Percentiles rank a stretch among this genome's conserved stretches.
Evolutionary conservation across 2,329 filamentous ascomycete species (phyloP).

Genomic region (Teratosphaeria gauchensis): DNA sequence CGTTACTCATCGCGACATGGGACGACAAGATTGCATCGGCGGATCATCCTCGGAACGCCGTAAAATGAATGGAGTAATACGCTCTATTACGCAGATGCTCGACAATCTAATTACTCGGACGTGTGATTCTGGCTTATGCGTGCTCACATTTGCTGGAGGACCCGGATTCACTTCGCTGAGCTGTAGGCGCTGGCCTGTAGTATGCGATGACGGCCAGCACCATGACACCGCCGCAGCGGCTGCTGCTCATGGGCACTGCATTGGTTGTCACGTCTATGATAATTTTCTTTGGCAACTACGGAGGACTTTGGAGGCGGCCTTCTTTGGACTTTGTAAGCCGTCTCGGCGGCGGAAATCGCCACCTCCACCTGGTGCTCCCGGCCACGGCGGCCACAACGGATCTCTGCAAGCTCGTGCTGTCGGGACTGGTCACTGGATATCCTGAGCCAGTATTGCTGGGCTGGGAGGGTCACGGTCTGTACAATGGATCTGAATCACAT

Average conservation of each 20-base stretch:
- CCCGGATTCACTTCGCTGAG: no score
- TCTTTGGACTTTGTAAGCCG: not conserved
- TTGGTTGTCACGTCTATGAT: not conserved
- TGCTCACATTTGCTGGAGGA: no score
- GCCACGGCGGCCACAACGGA: constrained; percentile 6
- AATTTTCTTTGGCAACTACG: not conserved
- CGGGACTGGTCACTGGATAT: not conserved
- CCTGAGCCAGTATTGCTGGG: constrained; percentile 28
- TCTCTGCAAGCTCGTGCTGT: constrained; percentile 7
- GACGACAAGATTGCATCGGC: no score
- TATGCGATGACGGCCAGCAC: not conserved
- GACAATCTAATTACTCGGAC: no score
- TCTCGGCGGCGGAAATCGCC: not conserved
- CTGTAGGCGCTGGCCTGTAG: not conserved
- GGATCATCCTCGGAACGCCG: no score
- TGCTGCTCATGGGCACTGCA: not conserved
- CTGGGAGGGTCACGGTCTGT: not conserved
- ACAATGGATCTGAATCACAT: constrained; percentile 1
- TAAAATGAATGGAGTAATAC: no score
- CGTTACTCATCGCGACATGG: no score
- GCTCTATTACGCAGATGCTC: no score
- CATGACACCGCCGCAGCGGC: not conserved
- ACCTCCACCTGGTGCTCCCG: constrained; percentile 7
- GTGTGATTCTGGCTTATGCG: no score
- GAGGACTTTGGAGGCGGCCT: not conserved